Evolutionary conservation across 108 stramenopile genomes (phyloP), one percentile per base, ranked within the genome.

Genomic region (Cyclotella distinguenda): DNA sequence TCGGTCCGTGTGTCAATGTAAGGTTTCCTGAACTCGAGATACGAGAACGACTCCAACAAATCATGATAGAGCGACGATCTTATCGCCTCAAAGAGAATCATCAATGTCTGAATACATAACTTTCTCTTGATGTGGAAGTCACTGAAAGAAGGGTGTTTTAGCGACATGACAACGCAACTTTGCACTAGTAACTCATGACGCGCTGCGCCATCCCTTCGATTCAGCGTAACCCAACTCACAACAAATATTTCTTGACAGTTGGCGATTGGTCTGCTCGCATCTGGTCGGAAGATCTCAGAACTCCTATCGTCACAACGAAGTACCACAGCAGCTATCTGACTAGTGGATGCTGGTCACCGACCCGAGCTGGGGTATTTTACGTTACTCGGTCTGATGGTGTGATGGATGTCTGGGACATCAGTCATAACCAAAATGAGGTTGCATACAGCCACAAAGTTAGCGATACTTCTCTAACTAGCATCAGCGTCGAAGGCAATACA

Each of bases 191-290:
- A 34, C 23, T 66, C 57, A 22, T 66, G 31, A 8, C 23, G 5
- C 32, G 36, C 43, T n/a, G 50, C n/a, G n/a, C n/a, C n/a, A n/a
- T n/a, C n/a, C n/a, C n/a, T n/a, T n/a, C n/a, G n/a, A n/a, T n/a
- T 66, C 84, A 94, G 66, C 82, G 93, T 15, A 95, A 93, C 67
- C 91, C 91, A 13, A 80, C 74, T 11, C 85, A 90, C 64, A 82
- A 81, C 65, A 90, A 91, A 65, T 95, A 83, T 67, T 94, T 91
- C 78, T 68, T 92, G 74, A 89, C 90, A 15, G 86, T 89, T 6
- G 94, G 94, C n/a, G 94, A 93, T 69, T 95, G 94, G 94, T 87
- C 88, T 6, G 86, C 94, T 15, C 63, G 82, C 19, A 82, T 95
- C 19, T 95, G 94, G 94, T 71, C 80, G 11, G 94, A 95, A 32